Percentiles rank a stretch among this genome's conserved stretches.
Evolutionary conservation across 208 protist species (phyloP).

Genomic region (Naegleria lovaniensis): DNA sequence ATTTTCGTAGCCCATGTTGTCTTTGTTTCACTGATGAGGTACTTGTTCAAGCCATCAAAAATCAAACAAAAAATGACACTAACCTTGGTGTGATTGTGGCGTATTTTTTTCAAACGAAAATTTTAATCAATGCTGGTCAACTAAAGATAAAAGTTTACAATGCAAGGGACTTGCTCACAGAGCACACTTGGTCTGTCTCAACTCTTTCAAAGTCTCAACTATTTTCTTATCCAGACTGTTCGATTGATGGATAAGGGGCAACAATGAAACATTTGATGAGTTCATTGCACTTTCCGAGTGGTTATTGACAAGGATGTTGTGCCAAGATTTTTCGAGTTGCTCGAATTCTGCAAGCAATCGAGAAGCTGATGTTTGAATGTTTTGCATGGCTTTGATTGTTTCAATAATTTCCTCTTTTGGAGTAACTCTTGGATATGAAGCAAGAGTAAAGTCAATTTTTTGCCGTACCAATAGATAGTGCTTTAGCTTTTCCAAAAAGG

Average conservation of each 20-base stretch:
- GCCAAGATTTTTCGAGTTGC: neutral
- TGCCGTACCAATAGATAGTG: neutral
- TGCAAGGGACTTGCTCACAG: no score
- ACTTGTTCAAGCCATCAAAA: no score
- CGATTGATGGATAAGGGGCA: neutral
- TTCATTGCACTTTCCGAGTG: neutral
- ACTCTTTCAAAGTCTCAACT: neutral
- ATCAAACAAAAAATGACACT: neutral
- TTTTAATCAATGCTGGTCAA: neutral
- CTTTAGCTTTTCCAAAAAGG: neutral
- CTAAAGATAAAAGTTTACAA: neutral
- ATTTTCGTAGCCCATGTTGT: slow-evolving; percentile 68
- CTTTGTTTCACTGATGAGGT: neutral
- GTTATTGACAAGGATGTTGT: neutral
- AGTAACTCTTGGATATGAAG: neutral
- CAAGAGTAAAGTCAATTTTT: neutral
- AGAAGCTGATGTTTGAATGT: neutral
- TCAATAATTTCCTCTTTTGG: neutral
- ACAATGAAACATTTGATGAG: neutral
- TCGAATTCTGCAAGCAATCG: neutral
- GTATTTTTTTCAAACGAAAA: neutral
- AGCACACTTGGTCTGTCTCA: no score
- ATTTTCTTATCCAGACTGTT: neutral
- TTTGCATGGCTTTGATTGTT: neutral
- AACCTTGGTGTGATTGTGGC: neutral